Evolutionary conservation across 2,329 filamentous ascomycete species (phyloP).

Genomic region (Chrysoporthe deuterocubensis): DNA sequence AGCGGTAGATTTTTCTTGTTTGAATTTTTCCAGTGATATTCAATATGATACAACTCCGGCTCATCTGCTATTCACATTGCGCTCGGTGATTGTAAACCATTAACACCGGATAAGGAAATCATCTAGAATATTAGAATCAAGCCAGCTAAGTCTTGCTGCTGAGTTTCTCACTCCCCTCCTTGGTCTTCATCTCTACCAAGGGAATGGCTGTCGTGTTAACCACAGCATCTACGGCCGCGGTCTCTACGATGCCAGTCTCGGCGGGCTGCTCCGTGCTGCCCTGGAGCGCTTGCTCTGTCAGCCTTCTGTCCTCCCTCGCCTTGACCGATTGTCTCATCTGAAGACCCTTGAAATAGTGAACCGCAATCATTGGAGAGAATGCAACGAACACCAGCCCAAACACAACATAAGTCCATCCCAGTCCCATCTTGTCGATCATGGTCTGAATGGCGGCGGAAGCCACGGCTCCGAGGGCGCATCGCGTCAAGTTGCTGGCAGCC

Average conservation of each 20-base stretch:
- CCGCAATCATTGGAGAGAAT: slow-evolving; percentile 13
- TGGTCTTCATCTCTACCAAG: slow-evolving; percentile 13
- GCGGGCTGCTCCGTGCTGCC: not conserved
- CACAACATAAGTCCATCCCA: slow-evolving; percentile 20
- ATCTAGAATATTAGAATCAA: not conserved
- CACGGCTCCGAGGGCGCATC: slow-evolving; percentile 16
- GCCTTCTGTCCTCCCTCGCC: slow-evolving; percentile 6
- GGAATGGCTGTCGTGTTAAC: slow-evolving; percentile 9
- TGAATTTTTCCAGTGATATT: no score
- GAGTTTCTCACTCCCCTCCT: slow-evolving; percentile 10
- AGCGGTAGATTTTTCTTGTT: no score
- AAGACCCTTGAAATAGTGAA: slow-evolving; percentile 17
- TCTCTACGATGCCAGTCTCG: not conserved
- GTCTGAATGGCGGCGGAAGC: slow-evolving; percentile 16
- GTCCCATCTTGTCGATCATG: slow-evolving; percentile 21
- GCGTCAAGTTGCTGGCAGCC: slow-evolving; percentile 21
- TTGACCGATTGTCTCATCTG: slow-evolving; percentile 16
- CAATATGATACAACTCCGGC: no score
- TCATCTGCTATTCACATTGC: no score
- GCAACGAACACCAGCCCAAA: slow-evolving; percentile 12
- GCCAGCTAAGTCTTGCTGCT: not conserved
- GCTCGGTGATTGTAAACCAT: no score
- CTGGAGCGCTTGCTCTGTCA: not conserved
- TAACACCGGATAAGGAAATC: not conserved
- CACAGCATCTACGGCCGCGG: slow-evolving; percentile 5